Evolutionary conservation across 2,329 filamentous ascomycete species (phyloP).

Genomic region (Fusarium odoratissimum): DNA sequence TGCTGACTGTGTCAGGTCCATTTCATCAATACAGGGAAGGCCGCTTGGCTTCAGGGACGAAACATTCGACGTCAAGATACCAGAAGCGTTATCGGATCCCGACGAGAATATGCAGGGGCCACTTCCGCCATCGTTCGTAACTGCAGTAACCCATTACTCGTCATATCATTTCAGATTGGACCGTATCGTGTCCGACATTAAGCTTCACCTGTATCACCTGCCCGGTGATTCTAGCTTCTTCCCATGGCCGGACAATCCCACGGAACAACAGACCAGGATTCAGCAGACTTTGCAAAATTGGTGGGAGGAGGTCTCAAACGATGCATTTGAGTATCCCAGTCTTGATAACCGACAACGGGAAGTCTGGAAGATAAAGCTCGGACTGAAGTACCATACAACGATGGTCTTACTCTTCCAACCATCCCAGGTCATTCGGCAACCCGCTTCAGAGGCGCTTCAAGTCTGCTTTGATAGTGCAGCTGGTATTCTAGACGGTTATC

Average conservation of each 20-base stretch:
- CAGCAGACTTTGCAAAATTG: accelerated
- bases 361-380: background rate
- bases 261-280: background rate
- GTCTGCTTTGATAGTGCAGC: background rate
- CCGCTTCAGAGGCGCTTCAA: background rate
- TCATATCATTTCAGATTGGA: background rate
- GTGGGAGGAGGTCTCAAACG: background rate
- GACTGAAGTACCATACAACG: background rate
- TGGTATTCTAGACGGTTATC: background rate
- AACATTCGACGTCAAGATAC: background rate
- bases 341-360: background rate
- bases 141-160: background rate
- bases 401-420: background rate
- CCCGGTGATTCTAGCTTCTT: constrained; percentile 33
- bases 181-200: background rate
- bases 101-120: background rate
- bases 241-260: constrained; percentile 7
- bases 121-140: accelerated
- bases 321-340: background rate
- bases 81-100: accelerated
- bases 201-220: background rate
- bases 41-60: background rate
- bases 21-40: background rate
- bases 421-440: background rate
- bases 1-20: background rate